Conservation (phyloP, 805 yeast species). For the Grigorovia jiainica region DNA sequence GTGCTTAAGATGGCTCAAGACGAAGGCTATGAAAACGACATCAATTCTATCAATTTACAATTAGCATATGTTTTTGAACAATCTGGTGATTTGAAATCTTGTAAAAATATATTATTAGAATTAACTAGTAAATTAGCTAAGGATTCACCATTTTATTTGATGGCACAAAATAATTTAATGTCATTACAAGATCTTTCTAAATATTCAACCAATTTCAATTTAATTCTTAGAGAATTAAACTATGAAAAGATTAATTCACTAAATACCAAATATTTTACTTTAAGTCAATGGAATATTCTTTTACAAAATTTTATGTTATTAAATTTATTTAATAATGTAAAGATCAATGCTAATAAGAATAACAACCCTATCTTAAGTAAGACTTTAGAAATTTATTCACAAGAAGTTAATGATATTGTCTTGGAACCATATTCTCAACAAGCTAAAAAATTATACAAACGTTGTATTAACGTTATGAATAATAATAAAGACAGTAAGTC, state of each 20-base stretch:
- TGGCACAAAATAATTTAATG: conserved; percentile 27
- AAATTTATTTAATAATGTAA: conserved; percentile 20
- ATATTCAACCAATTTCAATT: conserved; percentile 21
- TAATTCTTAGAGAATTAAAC: conserved; percentile 29
- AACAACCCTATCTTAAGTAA: not conserved
- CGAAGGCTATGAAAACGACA: conserved; percentile 37
- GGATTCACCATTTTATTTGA: conserved; percentile 21
- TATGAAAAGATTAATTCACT: conserved; percentile 15
- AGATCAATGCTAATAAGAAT: conserved; percentile 1
- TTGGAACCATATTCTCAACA: conserved; percentile 25
- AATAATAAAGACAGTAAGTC: conserved; percentile 5
- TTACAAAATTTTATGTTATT: conserved; percentile 16
- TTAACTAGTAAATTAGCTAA: conserved; percentile 19
- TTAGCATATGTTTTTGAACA: conserved; percentile 45
- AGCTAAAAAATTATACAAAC: conserved; percentile 21
- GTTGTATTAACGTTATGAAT: not conserved
- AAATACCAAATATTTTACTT: conserved; percentile 16
- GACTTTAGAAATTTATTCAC: conserved; percentile 10
- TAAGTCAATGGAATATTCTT: conserved; percentile 19
- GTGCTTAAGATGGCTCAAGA: conserved; percentile 37
- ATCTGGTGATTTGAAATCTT: conserved; percentile 29
- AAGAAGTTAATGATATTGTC: conserved; percentile 15
- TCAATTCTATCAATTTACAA: conserved; percentile 55
- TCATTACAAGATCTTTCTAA: conserved; percentile 25
- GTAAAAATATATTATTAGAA: conserved; percentile 33